These are phyloP conservation scores for Corymbia citriodora DNA, from an alignment of 441 rosid species.

Conservation along the genomic window DNA sequence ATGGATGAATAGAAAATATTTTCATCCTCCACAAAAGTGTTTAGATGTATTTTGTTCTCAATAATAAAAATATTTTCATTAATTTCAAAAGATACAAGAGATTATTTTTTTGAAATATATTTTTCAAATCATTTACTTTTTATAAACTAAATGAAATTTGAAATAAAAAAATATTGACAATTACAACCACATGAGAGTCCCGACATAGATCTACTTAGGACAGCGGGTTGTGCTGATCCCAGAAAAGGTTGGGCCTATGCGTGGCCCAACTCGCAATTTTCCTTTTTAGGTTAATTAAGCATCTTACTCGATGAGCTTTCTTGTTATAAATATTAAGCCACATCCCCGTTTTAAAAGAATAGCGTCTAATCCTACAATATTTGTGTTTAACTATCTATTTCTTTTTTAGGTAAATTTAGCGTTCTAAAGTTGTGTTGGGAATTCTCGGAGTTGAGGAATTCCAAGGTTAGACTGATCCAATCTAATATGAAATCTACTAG, in stretches of 20 bases:
- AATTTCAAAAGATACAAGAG: too few species aligned
- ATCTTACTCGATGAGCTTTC: neutral
- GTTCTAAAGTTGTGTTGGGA: neutral
- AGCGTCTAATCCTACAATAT: neutral
- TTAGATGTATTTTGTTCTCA: too few species aligned
- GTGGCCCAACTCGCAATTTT: neutral
- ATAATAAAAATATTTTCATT: too few species aligned
- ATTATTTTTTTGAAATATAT: too few species aligned
- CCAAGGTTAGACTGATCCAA: too few species aligned
- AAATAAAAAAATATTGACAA: neutral
- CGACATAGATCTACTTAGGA: neutral
- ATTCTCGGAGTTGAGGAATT: rapidly evolving
- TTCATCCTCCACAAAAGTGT: too few species aligned
- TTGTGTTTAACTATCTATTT: neutral
- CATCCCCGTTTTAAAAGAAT: neutral
- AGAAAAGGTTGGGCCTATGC: neutral
- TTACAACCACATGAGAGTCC: neutral
- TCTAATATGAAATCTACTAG: neutral
- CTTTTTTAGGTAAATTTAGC: neutral
- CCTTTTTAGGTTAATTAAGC: neutral
- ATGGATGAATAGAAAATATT: too few species aligned
- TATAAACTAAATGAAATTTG: neutral
- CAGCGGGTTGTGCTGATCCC: neutral
- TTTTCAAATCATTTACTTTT: too few species aligned
- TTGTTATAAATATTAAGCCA: neutral